Percentiles rank a stretch among this genome's conserved stretches.
These are phyloP conservation scores for Termitomyces titanicus DNA, from an alignment of 768 basidiomycete species.

Conservation along the genomic window DNA sequence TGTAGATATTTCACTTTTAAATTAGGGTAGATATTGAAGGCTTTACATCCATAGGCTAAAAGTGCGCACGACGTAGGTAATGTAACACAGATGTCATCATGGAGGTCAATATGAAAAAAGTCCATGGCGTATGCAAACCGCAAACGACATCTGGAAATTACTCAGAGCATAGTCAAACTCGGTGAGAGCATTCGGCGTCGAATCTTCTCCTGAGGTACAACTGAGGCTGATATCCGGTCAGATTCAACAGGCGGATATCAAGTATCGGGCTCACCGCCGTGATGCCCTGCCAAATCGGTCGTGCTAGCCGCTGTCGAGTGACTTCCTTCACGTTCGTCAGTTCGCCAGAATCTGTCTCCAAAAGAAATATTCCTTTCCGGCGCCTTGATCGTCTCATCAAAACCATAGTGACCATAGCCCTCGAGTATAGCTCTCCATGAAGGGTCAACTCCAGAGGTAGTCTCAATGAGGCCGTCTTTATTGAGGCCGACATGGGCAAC, in stretches of 20 bases:
- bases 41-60: neutral
- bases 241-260: neutral
- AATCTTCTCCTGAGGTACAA: neutral
- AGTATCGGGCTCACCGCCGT: neutral
- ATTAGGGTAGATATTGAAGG: neutral
- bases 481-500: constrained; percentile 62
- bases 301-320: constrained; percentile 1
- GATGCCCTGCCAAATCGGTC: constrained; percentile 2
- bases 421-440: constrained; percentile 45
- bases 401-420: constrained; percentile 17
- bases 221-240: neutral
- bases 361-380: constrained; percentile 27
- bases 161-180: constrained; percentile 13
- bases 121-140: neutral
- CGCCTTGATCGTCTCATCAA: constrained; percentile 17
- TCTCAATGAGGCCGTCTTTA: constrained; percentile 46
- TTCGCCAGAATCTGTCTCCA: constrained; percentile 30
- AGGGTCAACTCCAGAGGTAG: constrained; percentile 48
- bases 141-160: neutral
- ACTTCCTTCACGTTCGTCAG: constrained; percentile 18
- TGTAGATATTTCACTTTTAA: neutral
- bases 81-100: neutral
- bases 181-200: constrained; percentile 12
- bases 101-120: neutral
- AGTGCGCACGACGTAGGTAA: neutral